Evolutionary conservation across 192 early-diverging fungal genomes (phyloP).

Genomic region (Linnemannia elongata): DNA sequence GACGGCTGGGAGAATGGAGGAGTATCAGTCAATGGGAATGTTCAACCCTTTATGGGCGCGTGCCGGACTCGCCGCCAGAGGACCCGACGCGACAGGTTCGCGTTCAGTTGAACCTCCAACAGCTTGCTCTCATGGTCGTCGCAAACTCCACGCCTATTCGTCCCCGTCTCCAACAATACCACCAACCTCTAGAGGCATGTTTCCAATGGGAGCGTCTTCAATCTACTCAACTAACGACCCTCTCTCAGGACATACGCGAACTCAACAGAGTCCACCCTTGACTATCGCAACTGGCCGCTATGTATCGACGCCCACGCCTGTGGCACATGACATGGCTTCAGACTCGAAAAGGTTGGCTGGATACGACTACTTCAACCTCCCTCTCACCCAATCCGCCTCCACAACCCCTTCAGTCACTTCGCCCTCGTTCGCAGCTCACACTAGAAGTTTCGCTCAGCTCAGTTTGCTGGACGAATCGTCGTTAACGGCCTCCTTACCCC

Average conservation of each 20-base stretch:
- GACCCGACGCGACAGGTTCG: constrained; percentile 11
- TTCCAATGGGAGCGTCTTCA: not conserved
- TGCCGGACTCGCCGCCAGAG: constrained; percentile 15
- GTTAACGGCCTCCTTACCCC: constrained; percentile 2
- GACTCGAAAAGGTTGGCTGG: not conserved
- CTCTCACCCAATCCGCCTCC: constrained; percentile 13
- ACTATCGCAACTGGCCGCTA: not conserved
- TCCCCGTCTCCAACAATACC: constrained; percentile 8
- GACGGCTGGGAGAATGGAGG: constrained; percentile 11
- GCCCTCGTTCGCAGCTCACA: not conserved
- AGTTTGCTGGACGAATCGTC: constrained; percentile 11
- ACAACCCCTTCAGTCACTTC: constrained; percentile 13
- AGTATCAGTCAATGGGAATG: constrained; percentile 5
- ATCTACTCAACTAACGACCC: not conserved
- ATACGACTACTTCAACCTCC: constrained; percentile 25
- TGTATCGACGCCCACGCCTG: not conserved
- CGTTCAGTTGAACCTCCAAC: not conserved
- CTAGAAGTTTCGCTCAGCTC: constrained; percentile 4
- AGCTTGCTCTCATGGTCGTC: not conserved
- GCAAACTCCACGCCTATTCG: constrained; percentile 37
- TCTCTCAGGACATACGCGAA: not conserved
- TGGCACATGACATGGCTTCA: not conserved
- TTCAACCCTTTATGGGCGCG: constrained; percentile 6
- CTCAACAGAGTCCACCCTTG: not conserved
- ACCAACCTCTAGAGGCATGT: not conserved